Conservation (phyloP, 441 rosid species). For the California macrophylla region DNA sequence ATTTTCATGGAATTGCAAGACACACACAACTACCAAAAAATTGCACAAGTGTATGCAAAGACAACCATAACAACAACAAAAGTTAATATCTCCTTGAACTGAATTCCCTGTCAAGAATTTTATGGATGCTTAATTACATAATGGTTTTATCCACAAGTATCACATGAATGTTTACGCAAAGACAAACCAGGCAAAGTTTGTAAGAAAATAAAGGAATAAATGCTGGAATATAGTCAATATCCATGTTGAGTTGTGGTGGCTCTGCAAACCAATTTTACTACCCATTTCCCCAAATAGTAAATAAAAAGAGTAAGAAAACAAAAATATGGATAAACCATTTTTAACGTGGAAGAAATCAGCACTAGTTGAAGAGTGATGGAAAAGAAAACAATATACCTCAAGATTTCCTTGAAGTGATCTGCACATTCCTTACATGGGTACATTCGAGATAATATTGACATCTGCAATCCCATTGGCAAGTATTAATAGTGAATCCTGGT, state of each 20-base stretch:
- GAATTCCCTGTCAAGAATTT: background rate
- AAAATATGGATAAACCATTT: background rate
- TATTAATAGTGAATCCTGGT: background rate
- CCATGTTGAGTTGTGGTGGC: too few relatives aligned
- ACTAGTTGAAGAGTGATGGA: background rate
- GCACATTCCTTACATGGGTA: constrained; percentile 96
- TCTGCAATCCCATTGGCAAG: constrained; percentile 33
- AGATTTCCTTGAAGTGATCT: constrained; percentile 79
- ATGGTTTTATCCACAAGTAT: background rate
- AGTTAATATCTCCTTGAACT: background rate
- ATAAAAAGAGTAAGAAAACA: background rate
- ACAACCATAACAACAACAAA: background rate
- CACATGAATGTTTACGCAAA: background rate
- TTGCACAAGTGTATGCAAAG: background rate
- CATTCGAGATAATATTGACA: constrained; percentile 80
- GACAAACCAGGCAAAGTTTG: background rate
- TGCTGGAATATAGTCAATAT: background rate
- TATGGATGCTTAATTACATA: background rate
- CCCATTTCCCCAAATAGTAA: too few relatives aligned
- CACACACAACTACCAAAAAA: background rate
- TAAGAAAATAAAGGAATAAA: background rate
- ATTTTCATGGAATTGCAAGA: background rate
- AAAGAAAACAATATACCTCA: constrained; percentile 39
- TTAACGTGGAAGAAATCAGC: background rate
- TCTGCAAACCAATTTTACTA: background rate